Percentiles rank a stretch among this genome's conserved stretches.
phyloP scores from a whole-genome alignment of 306 rosid genomes.

The Alnus glutinosa region DNA sequence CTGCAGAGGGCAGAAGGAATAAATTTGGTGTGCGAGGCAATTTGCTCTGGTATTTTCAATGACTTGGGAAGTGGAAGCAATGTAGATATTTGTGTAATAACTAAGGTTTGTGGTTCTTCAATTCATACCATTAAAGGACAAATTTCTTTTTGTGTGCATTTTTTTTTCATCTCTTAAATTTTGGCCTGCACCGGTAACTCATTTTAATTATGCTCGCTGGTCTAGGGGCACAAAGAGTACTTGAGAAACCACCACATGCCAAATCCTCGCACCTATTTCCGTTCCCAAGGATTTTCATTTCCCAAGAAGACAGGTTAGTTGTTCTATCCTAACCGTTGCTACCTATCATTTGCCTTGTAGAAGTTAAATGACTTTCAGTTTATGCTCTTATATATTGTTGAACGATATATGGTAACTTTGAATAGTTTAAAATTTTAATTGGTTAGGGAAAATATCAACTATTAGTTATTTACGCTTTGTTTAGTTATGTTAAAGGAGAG shows the following conservation, averaged over 20 bases:
- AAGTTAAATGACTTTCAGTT: not conserved
- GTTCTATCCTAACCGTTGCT: not conserved
- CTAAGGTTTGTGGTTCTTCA: constrained; percentile 42
- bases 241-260: constrained; percentile 54
- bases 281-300: constrained; percentile 37
- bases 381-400: not conserved
- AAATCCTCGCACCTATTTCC: constrained; percentile 51
- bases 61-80: constrained; percentile 68
- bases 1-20: constrained; percentile 52
- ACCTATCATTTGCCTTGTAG: not conserved
- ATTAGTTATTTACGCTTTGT: not conserved
- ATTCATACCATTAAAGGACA: not conserved
- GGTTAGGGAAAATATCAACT: not conserved
- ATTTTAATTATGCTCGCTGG: constrained; percentile 4
- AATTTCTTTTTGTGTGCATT: not conserved
- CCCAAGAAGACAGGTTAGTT: constrained; percentile 50
- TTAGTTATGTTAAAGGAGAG: not conserved
- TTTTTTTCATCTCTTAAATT: too few species aligned
- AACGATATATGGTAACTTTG: not conserved
- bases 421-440: not conserved
- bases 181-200: too few species aligned
- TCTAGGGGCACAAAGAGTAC: constrained; percentile 56
- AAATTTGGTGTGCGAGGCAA: constrained; percentile 44
- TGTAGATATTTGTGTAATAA: constrained; percentile 55
- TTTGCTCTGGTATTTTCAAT: constrained; percentile 60